Conservation (phyloP, 106 monocot genomes). For the Agapanthus africanus region DNA sequence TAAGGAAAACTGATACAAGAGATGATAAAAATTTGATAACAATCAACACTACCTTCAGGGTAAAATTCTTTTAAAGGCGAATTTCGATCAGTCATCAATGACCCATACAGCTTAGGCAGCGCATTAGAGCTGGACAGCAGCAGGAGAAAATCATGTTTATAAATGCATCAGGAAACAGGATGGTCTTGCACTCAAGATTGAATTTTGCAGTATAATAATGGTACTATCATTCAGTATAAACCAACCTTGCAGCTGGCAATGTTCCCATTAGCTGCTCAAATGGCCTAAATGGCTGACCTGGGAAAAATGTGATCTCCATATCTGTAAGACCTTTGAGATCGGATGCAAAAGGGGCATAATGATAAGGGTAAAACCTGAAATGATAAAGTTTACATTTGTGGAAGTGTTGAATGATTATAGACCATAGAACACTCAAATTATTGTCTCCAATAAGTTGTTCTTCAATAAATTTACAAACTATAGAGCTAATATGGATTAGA, state of each 20-base stretch:
- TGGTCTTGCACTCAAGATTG: no score
- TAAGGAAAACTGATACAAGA: background rate
- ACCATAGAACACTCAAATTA: no score
- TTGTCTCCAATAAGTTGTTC: no score
- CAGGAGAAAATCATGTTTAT: constrained; percentile 1
- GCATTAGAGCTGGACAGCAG: constrained; percentile 52
- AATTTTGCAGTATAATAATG: background rate
- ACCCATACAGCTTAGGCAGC: constrained; percentile 63
- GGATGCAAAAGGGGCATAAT: constrained; percentile 99
- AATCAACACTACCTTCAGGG: constrained; percentile 50
- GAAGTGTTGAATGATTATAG: background rate
- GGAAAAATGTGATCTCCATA: constrained; percentile 83
- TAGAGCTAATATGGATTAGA: background rate
- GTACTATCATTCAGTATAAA: background rate
- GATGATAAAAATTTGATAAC: background rate
- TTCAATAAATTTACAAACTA: no score
- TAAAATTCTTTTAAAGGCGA: constrained; percentile 80
- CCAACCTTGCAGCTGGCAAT: constrained; percentile 82
- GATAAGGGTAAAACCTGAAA: constrained; percentile 98
- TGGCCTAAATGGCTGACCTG: constrained; percentile 92
- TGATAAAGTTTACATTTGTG: background rate
- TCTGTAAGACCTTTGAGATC: constrained; percentile 85
- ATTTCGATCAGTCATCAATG: constrained; percentile 70
- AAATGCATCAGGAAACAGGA: no score
- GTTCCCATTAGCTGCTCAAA: constrained; percentile 99